A percentile compares a stretch with the other conserved stretches of the same genome.
Conservation (phyloP, 345 rosid genomes). For the Linum lewisii region DNA sequence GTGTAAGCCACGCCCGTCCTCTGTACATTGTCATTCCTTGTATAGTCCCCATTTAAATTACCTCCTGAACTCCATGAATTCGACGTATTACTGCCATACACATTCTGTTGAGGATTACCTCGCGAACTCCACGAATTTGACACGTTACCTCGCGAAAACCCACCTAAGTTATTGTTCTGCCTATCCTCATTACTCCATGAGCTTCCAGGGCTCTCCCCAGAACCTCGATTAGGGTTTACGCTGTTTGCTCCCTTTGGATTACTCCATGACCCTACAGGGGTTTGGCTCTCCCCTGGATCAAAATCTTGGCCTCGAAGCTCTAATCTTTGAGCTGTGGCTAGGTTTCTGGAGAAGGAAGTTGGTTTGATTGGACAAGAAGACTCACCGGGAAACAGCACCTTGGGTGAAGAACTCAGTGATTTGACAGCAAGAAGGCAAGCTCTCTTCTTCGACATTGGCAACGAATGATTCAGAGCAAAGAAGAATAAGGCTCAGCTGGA, state of each 20-base stretch:
- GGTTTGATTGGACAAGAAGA: slow-evolving; percentile 17
- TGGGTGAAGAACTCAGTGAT: slow-evolving; percentile 19
- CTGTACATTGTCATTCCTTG: slow-evolving; percentile 13
- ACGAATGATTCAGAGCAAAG: no score
- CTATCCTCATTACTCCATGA: slow-evolving; percentile 12
- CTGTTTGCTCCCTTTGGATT: slow-evolving; percentile 15
- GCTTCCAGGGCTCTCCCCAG: slow-evolving; percentile 10
- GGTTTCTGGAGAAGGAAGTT: slow-evolving; percentile 16
- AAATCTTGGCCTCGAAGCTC: slow-evolving; percentile 25
- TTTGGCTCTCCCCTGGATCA: slow-evolving; percentile 9
- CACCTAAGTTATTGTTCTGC: slow-evolving; percentile 18
- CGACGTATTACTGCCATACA: not conserved
- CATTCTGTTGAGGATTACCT: slow-evolving; percentile 8
- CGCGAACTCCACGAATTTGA: slow-evolving; percentile 5
- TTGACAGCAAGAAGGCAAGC: slow-evolving; percentile 19
- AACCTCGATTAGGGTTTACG: slow-evolving; percentile 15
- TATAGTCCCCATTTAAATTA: slow-evolving; percentile 9
- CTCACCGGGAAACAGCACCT: slow-evolving; percentile 22
- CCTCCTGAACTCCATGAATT: slow-evolving; percentile 9
- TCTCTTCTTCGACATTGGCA: slow-evolving; percentile 41
- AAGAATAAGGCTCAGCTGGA: no score
- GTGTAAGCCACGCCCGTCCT: not conserved
- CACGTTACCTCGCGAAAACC: not conserved
- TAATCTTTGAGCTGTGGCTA: slow-evolving; percentile 44
- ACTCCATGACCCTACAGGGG: slow-evolving; percentile 12